These are phyloP conservation scores for Coemansia sp. DNA, from an alignment of 192 early-diverging fungal species.

Conservation along the genomic window DNA sequence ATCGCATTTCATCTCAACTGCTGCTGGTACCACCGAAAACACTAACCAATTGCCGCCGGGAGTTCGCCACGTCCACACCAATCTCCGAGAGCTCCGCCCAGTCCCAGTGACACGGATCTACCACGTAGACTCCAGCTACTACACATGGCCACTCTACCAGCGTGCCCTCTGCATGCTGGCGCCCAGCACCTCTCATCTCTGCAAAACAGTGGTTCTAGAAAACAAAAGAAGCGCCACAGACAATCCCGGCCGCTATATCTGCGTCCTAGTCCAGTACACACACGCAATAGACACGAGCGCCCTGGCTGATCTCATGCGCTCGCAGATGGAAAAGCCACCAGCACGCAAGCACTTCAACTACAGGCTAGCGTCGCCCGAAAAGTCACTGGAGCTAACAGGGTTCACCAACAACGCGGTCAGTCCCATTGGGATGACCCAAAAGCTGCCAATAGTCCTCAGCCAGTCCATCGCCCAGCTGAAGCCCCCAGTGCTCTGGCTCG, in stretches of 20 bases:
- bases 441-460: slow-evolving; percentile 68
- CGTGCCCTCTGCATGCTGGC: slow-evolving; percentile 67
- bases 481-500: slow-evolving; percentile 72
- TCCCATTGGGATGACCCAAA: slow-evolving; percentile 61
- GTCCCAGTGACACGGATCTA: slow-evolving; percentile 56
- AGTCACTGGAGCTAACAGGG: slow-evolving; percentile 67
- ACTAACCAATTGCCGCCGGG: neutral
- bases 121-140: slow-evolving; percentile 74
- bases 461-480: slow-evolving; percentile 57
- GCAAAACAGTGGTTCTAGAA: slow-evolving; percentile 86
- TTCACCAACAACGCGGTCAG: slow-evolving; percentile 68
- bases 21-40: neutral
- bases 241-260: slow-evolving; percentile 47
- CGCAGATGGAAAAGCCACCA: slow-evolving; percentile 36
- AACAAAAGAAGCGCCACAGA: slow-evolving; percentile 62
- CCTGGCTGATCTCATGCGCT: slow-evolving; percentile 64
- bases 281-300: slow-evolving; percentile 61
- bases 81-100: slow-evolving; percentile 4
- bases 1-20: slow-evolving; percentile 8
- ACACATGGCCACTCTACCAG: slow-evolving; percentile 70
- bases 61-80: neutral
- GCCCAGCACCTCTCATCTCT: slow-evolving; percentile 76
- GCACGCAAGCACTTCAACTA: slow-evolving; percentile 80
- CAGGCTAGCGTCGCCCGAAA: slow-evolving; percentile 63
- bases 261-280: slow-evolving; percentile 67